Evolutionary conservation across 1,284 basidiomycete genomes (phyloP), one percentile per base, ranked within the genome.

Genomic region (Amylostereum chailletii): DNA sequence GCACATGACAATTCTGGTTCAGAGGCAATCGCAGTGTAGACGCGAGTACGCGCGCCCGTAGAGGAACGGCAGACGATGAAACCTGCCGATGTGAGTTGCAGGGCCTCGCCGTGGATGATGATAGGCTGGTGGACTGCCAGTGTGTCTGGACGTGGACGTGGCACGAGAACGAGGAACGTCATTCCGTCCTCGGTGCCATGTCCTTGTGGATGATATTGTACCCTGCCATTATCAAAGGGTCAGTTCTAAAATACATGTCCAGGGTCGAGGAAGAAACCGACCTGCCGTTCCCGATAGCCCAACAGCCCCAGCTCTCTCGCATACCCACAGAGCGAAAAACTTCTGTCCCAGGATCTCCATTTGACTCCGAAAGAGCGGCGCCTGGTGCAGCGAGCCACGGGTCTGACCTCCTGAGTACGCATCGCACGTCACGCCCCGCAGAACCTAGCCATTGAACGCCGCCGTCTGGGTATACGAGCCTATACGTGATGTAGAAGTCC

Each of bases 381-480:
- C 19, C 10, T 5, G 44, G 50, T 29, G 65, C 56, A 19, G 54
- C 48, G 52, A 68, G 53, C 42, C 53, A 51, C 34, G 59, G 58
- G 37, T 66, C 57, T n/a, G 51, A 47, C 50, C 52, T 55, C 48
- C 63, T 59, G 29, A 72, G 48, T 31, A 65, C 51, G 10, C 73
- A 50, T 7, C 53, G 55, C 6, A 75, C 74, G 54, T 77, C 70
- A 30, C 64, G 60, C 8, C 67, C 66, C 50, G 63, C 70, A 9
- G 61, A 51, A 3, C 74, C 74, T 29, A 76, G 62, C 74, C 75
- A 76, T 46, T 58, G 60, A 36, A 69, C 61, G 43, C 66, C 58
- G 27, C 74, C 72, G 26, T 60, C 61, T 30, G 71, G 58, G 58
- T 74, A 69, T 2, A 67, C 47, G 30, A 77, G 50, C 30, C 75